A percentile compares a stretch with the other conserved stretches of the same genome.
Conservation (phyloP, 306 rosid genomes). For the Echinosophora koreensis region DNA sequence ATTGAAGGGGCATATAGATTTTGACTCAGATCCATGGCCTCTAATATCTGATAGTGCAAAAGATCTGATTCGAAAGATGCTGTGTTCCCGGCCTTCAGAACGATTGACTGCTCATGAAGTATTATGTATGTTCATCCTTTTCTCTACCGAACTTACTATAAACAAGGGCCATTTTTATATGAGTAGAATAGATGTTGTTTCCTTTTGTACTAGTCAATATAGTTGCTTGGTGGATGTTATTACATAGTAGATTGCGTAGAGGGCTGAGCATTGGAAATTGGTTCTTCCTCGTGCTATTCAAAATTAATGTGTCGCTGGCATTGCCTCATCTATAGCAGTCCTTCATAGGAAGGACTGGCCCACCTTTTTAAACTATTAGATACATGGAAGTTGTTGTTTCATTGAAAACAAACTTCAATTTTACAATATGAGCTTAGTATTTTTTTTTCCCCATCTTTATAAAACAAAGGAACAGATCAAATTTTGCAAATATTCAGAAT, state of each 20-base stretch:
- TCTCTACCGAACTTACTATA: constrained; percentile 35
- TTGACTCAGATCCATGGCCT: constrained; percentile 97
- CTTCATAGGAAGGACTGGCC: constrained; percentile 12
- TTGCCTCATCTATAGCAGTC: constrained; percentile 26
- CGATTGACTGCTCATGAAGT: constrained; percentile 95
- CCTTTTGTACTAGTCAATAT: constrained; percentile 36
- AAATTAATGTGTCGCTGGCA: constrained; percentile 6
- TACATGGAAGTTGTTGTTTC: constrained; percentile 30
- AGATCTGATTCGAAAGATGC: constrained; percentile 86
- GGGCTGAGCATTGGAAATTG: constrained; percentile 16
- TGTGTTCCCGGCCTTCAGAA: constrained; percentile 79
- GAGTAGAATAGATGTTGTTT: constrained; percentile 30
- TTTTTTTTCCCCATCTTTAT: constrained; percentile 22
- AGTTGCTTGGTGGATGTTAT: constrained; percentile 37
- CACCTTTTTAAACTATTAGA: constrained; percentile 12
- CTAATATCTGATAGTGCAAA: constrained; percentile 84
- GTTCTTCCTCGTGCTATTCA: constrained; percentile 19
- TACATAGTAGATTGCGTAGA: constrained; percentile 4
- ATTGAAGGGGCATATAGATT: constrained; percentile 92
- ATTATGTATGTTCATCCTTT: constrained; percentile 70
- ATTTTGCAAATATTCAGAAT: constrained; percentile 24
- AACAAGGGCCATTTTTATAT: constrained; percentile 25
- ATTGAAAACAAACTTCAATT: constrained; percentile 31
- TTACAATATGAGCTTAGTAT: constrained; percentile 4
- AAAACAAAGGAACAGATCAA: not conserved